Evolutionary conservation across 768 basidiomycete genomes (phyloP), one percentile per base, ranked within the genome.

Genomic region (Coprinellus micaceus): DNA sequence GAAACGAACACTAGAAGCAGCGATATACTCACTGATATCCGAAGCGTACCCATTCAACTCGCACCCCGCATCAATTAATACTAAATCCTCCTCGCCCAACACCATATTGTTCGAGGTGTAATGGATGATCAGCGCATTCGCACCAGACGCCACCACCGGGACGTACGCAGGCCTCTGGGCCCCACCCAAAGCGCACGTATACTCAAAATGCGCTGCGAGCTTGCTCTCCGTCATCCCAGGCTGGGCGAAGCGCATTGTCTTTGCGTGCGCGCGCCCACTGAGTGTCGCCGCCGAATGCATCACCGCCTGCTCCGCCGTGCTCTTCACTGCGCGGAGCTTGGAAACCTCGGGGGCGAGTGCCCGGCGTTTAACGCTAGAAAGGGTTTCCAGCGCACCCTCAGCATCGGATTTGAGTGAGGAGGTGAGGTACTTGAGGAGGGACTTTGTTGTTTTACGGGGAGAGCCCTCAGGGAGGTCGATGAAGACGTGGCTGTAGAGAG

Each of bases 81-180:
- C 76, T 61, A 92, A 75, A 62, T 98, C 94, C 19, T 77, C 83
- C 1, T 83, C 71, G 39, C 78, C 75, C 9, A 95, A 71, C 19
- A 89, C 63, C 56, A 91, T 89, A 67, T 96, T 86, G 69, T 98
- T 98, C 17, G 87, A 80, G 0, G 94, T 96, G 67, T 98, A 98
- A 64, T 99, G 97, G 58, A 99, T 94, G 40, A 91, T 86, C 1
- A 97, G 78, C 7, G 91, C 85, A 65, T 98, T 97, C 2, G 89
- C 79, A 90, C 97, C 97, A 1, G 93, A 94, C 4, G 93, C 96
- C 30, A 98, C 91, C 4, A 99, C 97, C 12, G 97, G 97, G 1
- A 99, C 95, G 67, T 99, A 99, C n/a, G 97, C 95, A 47, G 85
- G 82, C 39, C 95, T 81, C 64, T 93, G 87, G 12, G 91, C 80